phyloP scores from a whole-genome alignment of 2,329 filamentous ascomycete genomes.

The Karstenula rhodostoma region DNA sequence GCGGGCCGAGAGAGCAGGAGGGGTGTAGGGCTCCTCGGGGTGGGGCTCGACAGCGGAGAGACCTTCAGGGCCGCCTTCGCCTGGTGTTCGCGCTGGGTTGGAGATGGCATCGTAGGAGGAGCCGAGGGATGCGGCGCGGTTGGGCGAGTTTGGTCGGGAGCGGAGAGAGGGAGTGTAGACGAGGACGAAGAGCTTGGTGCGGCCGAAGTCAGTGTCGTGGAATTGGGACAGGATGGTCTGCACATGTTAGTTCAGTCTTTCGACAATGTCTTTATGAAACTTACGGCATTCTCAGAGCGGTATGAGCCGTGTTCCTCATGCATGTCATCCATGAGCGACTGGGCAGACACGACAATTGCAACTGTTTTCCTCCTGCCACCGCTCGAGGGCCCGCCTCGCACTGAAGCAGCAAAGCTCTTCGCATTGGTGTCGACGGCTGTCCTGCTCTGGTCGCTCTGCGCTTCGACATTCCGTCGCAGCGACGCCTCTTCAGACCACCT shows the following conservation, averaged over 20 bases:
- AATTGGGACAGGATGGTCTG: conserved; percentile 83
- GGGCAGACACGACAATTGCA: conserved; percentile 87
- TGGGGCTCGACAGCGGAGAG: conserved; percentile 52
- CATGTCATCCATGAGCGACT: conserved; percentile 65
- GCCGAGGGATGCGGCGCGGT: conserved; percentile 66
- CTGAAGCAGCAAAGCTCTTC: conserved; percentile 41
- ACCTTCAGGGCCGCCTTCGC: conserved; percentile 69
- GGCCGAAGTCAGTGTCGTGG: conserved; percentile 76
- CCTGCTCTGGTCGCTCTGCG: conserved; percentile 45
- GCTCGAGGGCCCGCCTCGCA: conserved; percentile 33
- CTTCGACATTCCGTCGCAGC: conserved; percentile 61
- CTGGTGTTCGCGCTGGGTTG: conserved; percentile 70
- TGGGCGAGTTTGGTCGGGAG: conserved; percentile 60
- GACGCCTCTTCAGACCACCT: conserved; percentile 92
- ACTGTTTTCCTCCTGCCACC: conserved; percentile 69
- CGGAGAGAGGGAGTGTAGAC: conserved; percentile 87
- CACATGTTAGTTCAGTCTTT: conserved; percentile 14
- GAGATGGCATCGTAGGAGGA: conserved; percentile 91
- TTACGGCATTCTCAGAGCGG: conserved; percentile 80
- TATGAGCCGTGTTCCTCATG: conserved; percentile 66
- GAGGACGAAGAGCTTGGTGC: conserved; percentile 81
- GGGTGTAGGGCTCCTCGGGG: conserved; percentile 54
- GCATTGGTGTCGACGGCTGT: conserved; percentile 44
- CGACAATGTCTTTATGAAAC: conserved; percentile 45
- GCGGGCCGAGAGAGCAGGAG: conserved; percentile 44